These are phyloP conservation scores for Imleria badia DNA, from an alignment of 768 basidiomycete species.

Conservation along the genomic window DNA sequence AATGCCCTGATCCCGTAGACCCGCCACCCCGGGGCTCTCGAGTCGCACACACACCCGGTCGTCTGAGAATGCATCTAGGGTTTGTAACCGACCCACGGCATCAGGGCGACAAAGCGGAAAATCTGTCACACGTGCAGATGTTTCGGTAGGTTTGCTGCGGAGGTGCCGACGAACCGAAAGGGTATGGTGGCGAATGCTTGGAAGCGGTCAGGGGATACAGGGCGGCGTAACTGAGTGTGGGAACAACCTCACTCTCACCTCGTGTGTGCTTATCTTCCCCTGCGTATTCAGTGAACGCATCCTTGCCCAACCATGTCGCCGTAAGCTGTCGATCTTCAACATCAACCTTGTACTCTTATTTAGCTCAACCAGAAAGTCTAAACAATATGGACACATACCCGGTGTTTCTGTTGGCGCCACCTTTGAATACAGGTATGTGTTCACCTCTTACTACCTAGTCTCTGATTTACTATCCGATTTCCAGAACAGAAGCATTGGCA, in stretches of 20 bases:
- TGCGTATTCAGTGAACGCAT: too few relatives aligned
- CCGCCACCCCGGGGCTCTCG: background rate
- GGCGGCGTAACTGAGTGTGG: too few relatives aligned
- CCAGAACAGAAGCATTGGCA: rapidly evolving
- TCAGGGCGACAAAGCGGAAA: background rate
- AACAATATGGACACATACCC: background rate
- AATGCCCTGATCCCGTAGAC: background rate
- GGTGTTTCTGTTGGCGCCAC: background rate
- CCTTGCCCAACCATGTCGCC: too few relatives aligned
- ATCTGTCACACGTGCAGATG: background rate
- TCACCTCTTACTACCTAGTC: background rate
- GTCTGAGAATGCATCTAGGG: background rate
- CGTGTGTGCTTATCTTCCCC: too few relatives aligned
- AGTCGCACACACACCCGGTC: background rate
- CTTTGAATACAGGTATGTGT: background rate
- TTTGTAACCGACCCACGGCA: background rate
- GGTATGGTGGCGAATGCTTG: too few relatives aligned
- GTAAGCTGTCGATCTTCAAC: background rate
- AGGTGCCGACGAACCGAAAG: background rate
- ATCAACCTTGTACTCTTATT: background rate
- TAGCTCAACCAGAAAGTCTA: background rate
- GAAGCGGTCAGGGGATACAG: too few relatives aligned
- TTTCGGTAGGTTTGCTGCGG: background rate
- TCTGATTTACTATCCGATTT: background rate
- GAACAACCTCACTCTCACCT: too few relatives aligned